phyloP scores from a whole-genome alignment of 345 rosid species.

The Euclidium syriacum region DNA sequence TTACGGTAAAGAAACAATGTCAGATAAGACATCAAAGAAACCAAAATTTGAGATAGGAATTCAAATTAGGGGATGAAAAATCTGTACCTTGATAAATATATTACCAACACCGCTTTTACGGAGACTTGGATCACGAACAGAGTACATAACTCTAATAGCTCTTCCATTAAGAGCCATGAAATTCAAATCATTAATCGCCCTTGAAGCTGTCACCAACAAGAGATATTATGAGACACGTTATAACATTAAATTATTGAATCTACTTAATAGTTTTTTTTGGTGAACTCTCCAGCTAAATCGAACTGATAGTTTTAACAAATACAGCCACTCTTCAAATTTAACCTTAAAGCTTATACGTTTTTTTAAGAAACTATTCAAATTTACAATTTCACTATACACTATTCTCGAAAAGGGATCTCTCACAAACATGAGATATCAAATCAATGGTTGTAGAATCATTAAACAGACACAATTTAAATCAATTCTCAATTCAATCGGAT shows the following conservation, averaged over 20 bases:
- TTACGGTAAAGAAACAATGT: background rate
- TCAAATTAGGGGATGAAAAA: background rate
- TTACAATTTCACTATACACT: background rate
- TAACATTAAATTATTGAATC: background rate
- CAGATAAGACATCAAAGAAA: background rate
- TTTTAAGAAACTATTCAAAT: background rate
- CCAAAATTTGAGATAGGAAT: background rate
- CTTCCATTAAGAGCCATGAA: slow-evolving; percentile 65
- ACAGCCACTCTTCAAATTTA: background rate
- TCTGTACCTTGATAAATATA: slow-evolving; percentile 75
- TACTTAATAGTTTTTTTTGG: too few relatives aligned
- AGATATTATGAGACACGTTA: background rate
- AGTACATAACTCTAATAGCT: slow-evolving; percentile 79
- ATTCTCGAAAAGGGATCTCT: background rate
- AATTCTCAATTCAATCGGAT: background rate
- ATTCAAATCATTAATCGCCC: slow-evolving; percentile 75
- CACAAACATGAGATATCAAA: background rate
- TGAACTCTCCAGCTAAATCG: too few relatives aligned
- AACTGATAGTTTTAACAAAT: background rate
- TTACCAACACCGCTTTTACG: slow-evolving; percentile 93
- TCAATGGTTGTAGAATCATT: background rate
- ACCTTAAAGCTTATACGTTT: background rate
- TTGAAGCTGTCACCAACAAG: slow-evolving; percentile 52
- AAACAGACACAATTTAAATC: background rate
- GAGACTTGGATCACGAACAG: slow-evolving; percentile 85